These are phyloP conservation scores for Blastobotrys niveus DNA, from an alignment of 1,139 yeast species.

Conservation along the genomic window DNA sequence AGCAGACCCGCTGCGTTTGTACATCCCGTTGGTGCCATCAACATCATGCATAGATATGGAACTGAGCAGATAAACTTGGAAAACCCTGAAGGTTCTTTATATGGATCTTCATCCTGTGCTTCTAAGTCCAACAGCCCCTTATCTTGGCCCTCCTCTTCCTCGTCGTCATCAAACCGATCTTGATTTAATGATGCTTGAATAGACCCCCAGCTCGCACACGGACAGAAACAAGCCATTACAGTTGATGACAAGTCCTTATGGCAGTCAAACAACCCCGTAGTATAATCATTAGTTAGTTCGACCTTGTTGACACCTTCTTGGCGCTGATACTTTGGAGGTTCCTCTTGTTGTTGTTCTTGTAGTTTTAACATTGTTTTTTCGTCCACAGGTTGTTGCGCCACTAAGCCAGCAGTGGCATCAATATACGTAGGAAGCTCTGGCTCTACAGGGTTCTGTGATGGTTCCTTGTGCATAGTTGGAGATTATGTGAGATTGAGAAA, in stretches of 20 bases:
- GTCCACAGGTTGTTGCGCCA: slow-evolving; percentile 1
- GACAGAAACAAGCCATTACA: slow-evolving; percentile 17
- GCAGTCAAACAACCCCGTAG: slow-evolving; percentile 20
- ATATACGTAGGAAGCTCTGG: too few relatives aligned
- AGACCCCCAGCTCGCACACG: slow-evolving; percentile 20
- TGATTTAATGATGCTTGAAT: slow-evolving; percentile 8
- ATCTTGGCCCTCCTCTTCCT: not conserved
- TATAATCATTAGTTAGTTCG: slow-evolving; percentile 15
- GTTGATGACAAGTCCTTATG: slow-evolving; percentile 13
- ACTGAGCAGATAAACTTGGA: slow-evolving; percentile 14
- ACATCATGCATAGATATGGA: slow-evolving; percentile 13
- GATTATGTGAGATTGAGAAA: too few relatives aligned
- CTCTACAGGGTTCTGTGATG: too few relatives aligned
- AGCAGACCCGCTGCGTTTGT: slow-evolving; percentile 15
- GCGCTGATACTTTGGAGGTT: slow-evolving; percentile 13
- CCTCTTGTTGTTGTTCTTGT: not conserved
- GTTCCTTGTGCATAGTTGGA: too few relatives aligned
- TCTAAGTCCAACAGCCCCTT: not conserved
- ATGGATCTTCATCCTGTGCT: not conserved
- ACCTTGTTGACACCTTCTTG: slow-evolving; percentile 7
- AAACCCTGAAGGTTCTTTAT: slow-evolving; percentile 2
- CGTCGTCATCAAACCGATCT: slow-evolving; percentile 1
- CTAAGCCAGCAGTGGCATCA: too few relatives aligned
- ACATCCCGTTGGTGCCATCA: slow-evolving; percentile 9
- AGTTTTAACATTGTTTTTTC: slow-evolving; percentile 5